Evolutionary conservation across 2,329 filamentous ascomycete genomes (phyloP), one percentile per base, ranked within the genome.

Genomic region (Pseudogymnoascus sp.): DNA sequence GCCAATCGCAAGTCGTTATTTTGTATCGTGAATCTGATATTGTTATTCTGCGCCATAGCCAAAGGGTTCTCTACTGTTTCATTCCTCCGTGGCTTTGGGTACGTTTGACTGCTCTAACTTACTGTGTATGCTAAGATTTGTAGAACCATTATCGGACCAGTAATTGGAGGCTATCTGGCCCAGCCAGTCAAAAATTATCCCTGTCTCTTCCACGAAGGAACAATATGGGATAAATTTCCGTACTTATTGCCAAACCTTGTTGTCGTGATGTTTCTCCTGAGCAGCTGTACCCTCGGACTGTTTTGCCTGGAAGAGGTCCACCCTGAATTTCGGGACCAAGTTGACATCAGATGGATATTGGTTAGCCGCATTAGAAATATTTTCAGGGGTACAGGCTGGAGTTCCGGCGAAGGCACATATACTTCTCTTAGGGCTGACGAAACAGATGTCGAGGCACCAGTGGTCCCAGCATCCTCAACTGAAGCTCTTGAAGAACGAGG

Each of bases 41-140:
- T 25, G n/a, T 25, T 64, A 18, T 43, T 59, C 7, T 37, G 11
- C 14, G 11, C 61, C 59, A 42, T 66, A 91, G 88, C 91, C 68
- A 89, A 89, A 68, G 93, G 92, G 53, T 97, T 95, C 76, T 90
- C 93, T 14, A 91, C 97, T 68, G 96, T 97, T 90, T 93, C 93
- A 1, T 90, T 96, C 73, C 89, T 97, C 34, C 96, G 93, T 92
- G 96, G 91, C 72, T 81, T 97, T 71, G 93, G 93, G 80, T 89
- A 80, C 75, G 79, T 75, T 42, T 23, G 66, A 59, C 11, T 40
- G 7, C 16, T 56, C n/a, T 56, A 7, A 31, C 12, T 4, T 18
- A 43, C 14, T 46, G 21, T 6, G 59, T 63, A 23, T 31, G 70
- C 61, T 62, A 62, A 62, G 2, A n/a, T 1, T 38, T n/a, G 69